Evolutionary conservation across 1,139 yeast species (phyloP), one percentile per base, ranked within the genome.

Genomic region (Yamadazyma spencermartinsiae): DNA sequence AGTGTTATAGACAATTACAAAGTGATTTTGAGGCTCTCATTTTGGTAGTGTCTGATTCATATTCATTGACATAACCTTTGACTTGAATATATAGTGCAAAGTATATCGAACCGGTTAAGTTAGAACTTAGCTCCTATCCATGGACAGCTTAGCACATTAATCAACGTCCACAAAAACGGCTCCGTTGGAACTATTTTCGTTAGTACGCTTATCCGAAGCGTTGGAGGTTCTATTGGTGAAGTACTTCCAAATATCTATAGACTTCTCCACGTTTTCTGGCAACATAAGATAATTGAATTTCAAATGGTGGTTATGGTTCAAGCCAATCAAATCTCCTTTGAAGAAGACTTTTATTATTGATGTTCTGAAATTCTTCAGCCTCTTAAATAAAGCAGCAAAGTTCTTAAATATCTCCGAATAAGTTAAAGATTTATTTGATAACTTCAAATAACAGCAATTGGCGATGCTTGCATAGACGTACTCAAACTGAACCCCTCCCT

Each of bases 401-500:
- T 69, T 63, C 21, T 53, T 54, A 37, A 66, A 66, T 2, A 72
- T 72, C 37, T 67, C 73, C 8, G 50, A 46, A 41, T 66, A 63
- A 1, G 70, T 61, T 37, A 72, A 58, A 1, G 76, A 61, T 42
- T 68, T 67, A 47, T 72, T 72, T 7, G 63, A 54, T 45, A 72
- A 49, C 33, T 47, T 50, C 21, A 69, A 37, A 43, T 66, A 64
- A 35, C 56, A 60, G 4, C 60, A 52, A 4, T 36, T 30, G 8
- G 42, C 33, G 3, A 21, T 11, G 2, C 23, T n/a, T 5, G 10
- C 10, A 6, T 34, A 45, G 20, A 60, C 24, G 34, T 60, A 54
- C 13, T 61, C 62, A 42, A 86, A 67, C 6, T 61, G 63, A 5
- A 92, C 69, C 0, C 98, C 97, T 1, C 96, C 96, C n/a, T 97